Evolutionary conservation across 305 asterid species (phyloP).

Genomic region (Fraxinus sp.): DNA sequence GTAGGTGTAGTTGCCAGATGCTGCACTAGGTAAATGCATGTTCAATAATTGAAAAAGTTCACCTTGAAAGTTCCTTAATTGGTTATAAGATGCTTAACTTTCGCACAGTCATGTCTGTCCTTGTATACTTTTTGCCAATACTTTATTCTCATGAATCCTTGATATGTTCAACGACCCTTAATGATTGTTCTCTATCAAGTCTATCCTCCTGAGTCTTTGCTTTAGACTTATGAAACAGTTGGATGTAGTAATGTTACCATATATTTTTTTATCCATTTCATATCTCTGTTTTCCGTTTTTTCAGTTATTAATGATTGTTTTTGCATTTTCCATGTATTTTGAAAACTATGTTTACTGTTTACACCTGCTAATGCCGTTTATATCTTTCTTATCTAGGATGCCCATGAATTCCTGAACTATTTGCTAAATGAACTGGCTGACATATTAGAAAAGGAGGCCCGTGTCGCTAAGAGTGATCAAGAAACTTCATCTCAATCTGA

Average conservation of each 20-base stretch:
- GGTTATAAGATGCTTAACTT: background rate
- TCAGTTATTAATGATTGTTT: slow-evolving; percentile 1
- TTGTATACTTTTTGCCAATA: background rate
- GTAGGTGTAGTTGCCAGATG: background rate
- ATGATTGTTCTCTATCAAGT: background rate
- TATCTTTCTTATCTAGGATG: slow-evolving; percentile 53
- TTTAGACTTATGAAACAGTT: background rate
- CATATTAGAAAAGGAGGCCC: slow-evolving; percentile 81
- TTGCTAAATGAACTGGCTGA: slow-evolving; percentile 88
- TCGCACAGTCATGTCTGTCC: background rate
- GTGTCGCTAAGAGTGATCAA: slow-evolving; percentile 52
- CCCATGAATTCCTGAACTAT: slow-evolving; percentile 89
- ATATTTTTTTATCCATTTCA: background rate
- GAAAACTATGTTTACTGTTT: slow-evolving; percentile 4
- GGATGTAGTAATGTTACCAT: slow-evolving; percentile 5
- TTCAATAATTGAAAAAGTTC: background rate
- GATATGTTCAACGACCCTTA: background rate
- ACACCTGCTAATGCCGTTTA: slow-evolving; percentile 12
- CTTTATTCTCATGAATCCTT: background rate
- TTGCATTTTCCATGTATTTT: slow-evolving; percentile 9
- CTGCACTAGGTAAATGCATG: background rate
- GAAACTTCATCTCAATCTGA: slow-evolving; percentile 49
- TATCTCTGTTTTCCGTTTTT: background rate
- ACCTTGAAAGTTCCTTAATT: background rate
- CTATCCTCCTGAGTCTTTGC: background rate